phyloP scores from a whole-genome alignment of 768 basidiomycete genomes.

The Strobilomyces echinocephalus region DNA sequence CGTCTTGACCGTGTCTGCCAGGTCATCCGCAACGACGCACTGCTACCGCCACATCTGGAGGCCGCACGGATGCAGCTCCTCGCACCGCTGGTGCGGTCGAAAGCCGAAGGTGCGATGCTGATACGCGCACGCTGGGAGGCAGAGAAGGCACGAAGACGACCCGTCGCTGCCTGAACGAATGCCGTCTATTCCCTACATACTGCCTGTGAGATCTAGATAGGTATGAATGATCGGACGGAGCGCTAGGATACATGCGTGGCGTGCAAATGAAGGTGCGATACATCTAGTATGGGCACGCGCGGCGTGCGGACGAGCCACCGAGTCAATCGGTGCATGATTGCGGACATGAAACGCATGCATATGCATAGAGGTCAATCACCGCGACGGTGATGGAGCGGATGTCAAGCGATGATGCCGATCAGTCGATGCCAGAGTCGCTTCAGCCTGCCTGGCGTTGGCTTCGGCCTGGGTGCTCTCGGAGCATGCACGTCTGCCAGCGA shows the following conservation, averaged over 20 bases:
- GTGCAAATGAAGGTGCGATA: slow-evolving; percentile 5
- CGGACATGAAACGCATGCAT: slow-evolving; percentile 15
- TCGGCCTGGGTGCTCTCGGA: slow-evolving; percentile 12
- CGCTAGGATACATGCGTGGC: slow-evolving; percentile 18
- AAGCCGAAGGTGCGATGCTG: slow-evolving; percentile 61
- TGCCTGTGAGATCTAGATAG: slow-evolving; percentile 13
- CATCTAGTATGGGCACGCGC: slow-evolving; percentile 20
- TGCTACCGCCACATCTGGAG: slow-evolving; percentile 55
- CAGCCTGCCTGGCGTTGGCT: slow-evolving; percentile 18
- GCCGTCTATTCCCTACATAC: neutral
- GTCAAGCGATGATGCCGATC: slow-evolving; percentile 18
- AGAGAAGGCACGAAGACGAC: slow-evolving; percentile 39
- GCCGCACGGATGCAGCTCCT: slow-evolving; percentile 58
- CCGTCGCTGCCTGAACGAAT: slow-evolving; percentile 7
- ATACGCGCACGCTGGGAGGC: slow-evolving; percentile 76
- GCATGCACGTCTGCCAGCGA: slow-evolving; percentile 29
- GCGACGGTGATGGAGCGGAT: neutral
- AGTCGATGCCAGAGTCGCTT: slow-evolving; percentile 27
- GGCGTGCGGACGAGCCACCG: slow-evolving; percentile 18
- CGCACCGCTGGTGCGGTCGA: slow-evolving; percentile 54
- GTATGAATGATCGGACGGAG: slow-evolving; percentile 7
- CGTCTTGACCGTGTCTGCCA: slow-evolving; percentile 27
- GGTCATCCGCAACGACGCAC: slow-evolving; percentile 85
- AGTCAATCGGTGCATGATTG: slow-evolving; percentile 18
- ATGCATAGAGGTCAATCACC: neutral